phyloP scores from a whole-genome alignment of 1,139 yeast genomes.

The Suhomyces guaymorum region DNA sequence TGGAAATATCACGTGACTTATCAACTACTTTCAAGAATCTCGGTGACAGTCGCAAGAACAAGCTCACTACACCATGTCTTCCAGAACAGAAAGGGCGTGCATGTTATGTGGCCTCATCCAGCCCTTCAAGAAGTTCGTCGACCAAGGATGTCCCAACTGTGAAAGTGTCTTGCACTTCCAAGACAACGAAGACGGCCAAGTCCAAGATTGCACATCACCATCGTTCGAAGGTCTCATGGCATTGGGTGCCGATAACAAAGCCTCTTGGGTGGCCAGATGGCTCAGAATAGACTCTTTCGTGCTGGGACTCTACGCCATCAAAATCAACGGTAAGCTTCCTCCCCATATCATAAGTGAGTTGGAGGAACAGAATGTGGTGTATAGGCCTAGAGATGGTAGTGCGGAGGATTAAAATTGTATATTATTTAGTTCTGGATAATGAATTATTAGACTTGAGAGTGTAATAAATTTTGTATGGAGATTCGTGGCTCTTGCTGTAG shows the following conservation, averaged over 20 bases:
- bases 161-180: conserved; percentile 79
- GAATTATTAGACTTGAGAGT: neutral
- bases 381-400: conserved; percentile 96
- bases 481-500: too few relatives aligned
- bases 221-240: conserved; percentile 96
- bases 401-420: conserved; percentile 60
- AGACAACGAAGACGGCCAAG: conserved; percentile 79
- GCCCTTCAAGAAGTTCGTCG: conserved; percentile 69
- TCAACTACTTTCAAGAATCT: too few relatives aligned
- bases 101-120: conserved; percentile 95
- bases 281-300: conserved; percentile 85
- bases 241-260: conserved; percentile 72
- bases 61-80: conserved; percentile 40
- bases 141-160: conserved; percentile 96
- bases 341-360: conserved; percentile 77
- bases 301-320: conserved; percentile 91
- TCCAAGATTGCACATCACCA: conserved; percentile 93
- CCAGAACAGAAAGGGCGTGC: conserved; percentile 87
- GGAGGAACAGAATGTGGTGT: conserved; percentile 70
- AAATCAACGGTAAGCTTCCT: conserved; percentile 89
- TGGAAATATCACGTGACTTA: too few relatives aligned
- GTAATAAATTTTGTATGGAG: too few relatives aligned
- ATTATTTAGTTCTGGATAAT: conserved; percentile 5
- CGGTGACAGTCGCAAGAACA: too few relatives aligned
- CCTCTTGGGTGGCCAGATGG: conserved; percentile 98